These are phyloP conservation scores for Pyrrhoderma lamaoense DNA, from an alignment of 1,284 basidiomycete species.

Conservation along the genomic window DNA sequence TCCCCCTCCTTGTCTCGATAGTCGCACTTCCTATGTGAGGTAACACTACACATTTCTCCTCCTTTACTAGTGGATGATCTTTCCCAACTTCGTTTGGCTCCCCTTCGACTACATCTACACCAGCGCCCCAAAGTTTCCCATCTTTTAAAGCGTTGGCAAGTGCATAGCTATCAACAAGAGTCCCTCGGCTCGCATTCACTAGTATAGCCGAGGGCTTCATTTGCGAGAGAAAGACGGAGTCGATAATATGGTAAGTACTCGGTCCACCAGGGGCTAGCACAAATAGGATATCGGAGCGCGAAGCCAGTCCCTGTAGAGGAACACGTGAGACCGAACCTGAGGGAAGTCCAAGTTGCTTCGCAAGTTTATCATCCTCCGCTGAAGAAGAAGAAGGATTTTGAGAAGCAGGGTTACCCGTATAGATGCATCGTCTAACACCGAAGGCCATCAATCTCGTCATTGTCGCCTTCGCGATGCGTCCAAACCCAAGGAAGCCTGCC, in stretches of 20 bases:
- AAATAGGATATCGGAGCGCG: conserved; percentile 73
- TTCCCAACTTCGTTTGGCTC: conserved; percentile 67
- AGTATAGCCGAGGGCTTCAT: conserved; percentile 84
- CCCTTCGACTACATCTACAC: conserved; percentile 89
- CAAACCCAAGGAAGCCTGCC: conserved; percentile 90
- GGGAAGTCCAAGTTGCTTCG: conserved; percentile 38
- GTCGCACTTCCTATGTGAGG: conserved; percentile 93
- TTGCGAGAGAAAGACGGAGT: conserved; percentile 60
- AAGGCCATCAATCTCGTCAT: conserved; percentile 74
- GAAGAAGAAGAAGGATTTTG: conserved; percentile 26
- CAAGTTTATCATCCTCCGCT: conserved; percentile 46
- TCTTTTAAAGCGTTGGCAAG: conserved; percentile 73
- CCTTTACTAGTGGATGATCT: conserved; percentile 76
- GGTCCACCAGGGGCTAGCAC: conserved; percentile 77
- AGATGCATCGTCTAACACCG: conserved; percentile 63
- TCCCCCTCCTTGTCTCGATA: conserved; percentile 72
- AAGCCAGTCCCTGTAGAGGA: conserved; percentile 59
- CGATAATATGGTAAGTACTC: conserved; percentile 67
- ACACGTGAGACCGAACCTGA: conserved; percentile 49
- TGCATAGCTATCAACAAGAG: conserved; percentile 84
- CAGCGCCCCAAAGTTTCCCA: conserved; percentile 84
- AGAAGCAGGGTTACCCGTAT: conserved; percentile 50
- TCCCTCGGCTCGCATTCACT: conserved; percentile 75
- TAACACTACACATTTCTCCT: conserved; percentile 72
- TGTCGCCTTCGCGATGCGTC: conserved; percentile 81